Base-by-base conservation (phyloP, 106 monocot species). In the Alisma plantagoaquatica region DNA sequence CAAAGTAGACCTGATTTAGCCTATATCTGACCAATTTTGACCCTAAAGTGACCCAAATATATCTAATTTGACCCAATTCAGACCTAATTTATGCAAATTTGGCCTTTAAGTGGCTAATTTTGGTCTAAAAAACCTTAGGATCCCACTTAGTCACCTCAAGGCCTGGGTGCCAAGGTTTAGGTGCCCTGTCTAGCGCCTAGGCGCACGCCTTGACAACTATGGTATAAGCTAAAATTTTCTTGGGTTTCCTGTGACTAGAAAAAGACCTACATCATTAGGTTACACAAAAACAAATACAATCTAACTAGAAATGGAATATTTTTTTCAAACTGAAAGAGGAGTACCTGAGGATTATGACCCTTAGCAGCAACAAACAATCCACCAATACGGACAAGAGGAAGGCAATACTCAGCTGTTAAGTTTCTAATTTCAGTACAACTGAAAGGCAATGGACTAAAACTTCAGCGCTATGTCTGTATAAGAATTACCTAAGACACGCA, bases 311-410 rank as follows among this genome's bases (percentile, higher is more conserved):
- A 49, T 49, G 10, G 23, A 49, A 22, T 10, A 49, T 0, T 23
- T 49, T 3, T 10, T 49, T 11, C 23, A 14, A 8, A 19, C 22
- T 6, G 1, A 38, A 30, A 18, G 57, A 45, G 33, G 12, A 28
- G 41, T 61, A 96, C 96, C 81, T 76, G 70, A 53, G 89, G 96
- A 76, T 96, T 59, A 63, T 75, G 65, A 23, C 96, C 96, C 72
- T 96, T 96, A 64, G 96, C 96, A 65, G 96, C 96, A 53, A 96
- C 17, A 41, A 96, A 89, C 70, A 96, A 63, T 19, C 96, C 89
- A 70, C 89, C 96, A 72, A 96, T 67, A 46, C 89, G 89, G 52
- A 96, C 96, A 47, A 96, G 63, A n/a, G 96, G 96, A 38, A 96
- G 71, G 49, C 89, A 96, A 43, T 96, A 96, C 49, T 89, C 96